Percentiles rank a stretch among this genome's conserved stretches.
phyloP scores from a whole-genome alignment of 208 protist genomes.

The Leishmania amazonensis region DNA sequence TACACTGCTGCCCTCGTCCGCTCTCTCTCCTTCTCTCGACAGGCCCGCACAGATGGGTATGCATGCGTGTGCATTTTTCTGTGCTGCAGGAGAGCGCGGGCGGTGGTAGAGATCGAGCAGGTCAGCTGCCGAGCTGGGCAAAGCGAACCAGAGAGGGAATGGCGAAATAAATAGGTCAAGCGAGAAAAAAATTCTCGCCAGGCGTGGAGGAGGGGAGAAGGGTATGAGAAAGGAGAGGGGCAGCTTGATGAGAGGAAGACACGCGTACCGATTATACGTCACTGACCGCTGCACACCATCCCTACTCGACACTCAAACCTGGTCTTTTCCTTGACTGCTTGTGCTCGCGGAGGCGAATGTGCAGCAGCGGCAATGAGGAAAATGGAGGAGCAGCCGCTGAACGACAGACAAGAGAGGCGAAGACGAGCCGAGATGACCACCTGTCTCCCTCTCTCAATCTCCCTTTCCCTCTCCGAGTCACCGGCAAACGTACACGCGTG shows the following conservation, averaged over 20 bases:
- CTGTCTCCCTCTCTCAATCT: not conserved
- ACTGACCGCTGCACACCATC: not conserved
- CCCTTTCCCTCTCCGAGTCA: not conserved
- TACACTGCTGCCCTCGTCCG: not conserved
- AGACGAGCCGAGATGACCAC: not conserved
- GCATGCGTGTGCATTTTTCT: not conserved
- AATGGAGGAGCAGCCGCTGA: not conserved
- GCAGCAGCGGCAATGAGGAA: not conserved
- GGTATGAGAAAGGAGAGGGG: too few relatives aligned
- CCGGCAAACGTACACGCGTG: not conserved
- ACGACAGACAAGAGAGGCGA: not conserved
- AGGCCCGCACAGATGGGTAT: not conserved
- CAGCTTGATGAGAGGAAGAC: not conserved
- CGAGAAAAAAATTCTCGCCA: not conserved
- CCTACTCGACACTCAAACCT: not conserved
- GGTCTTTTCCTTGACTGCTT: not conserved
- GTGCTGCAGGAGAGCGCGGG: too few relatives aligned
- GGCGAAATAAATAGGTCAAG: not conserved
- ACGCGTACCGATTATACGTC: not conserved
- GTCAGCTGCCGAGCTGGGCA: too few relatives aligned
- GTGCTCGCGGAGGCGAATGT: not conserved
- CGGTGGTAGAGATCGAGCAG: too few relatives aligned
- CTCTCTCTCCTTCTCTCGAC: not conserved
- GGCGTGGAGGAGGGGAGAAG: not conserved
- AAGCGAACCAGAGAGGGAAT: not conserved